Evolutionary conservation across 352 stramenopile genomes (phyloP).

Genomic region (Pythium phragmiticola): DNA sequence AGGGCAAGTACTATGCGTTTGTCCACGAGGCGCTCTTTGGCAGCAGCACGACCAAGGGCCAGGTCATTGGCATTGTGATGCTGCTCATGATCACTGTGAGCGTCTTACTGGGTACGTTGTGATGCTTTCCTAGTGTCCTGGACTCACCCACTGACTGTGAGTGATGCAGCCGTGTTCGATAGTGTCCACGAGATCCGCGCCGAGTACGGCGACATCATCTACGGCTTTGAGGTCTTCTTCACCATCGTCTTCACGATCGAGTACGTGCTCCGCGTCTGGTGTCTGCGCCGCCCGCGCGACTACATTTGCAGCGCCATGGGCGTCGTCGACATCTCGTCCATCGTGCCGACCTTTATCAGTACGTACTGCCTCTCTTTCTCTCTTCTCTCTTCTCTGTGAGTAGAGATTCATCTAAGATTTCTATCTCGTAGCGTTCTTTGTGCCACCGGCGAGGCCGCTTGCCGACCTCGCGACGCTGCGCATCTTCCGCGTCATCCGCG

Average conservation of each 20-base stretch:
- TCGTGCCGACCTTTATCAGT: slow-evolving; percentile 74
- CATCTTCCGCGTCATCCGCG: slow-evolving; percentile 77
- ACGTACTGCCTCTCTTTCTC: slow-evolving; percentile 10
- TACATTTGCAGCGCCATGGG: slow-evolving; percentile 50
- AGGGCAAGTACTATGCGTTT: slow-evolving; percentile 44
- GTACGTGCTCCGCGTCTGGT: slow-evolving; percentile 65
- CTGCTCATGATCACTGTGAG: slow-evolving; percentile 74
- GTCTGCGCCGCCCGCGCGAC: slow-evolving; percentile 45
- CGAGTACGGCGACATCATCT: slow-evolving; percentile 58
- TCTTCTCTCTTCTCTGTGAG: not conserved
- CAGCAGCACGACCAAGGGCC: slow-evolving; percentile 55
- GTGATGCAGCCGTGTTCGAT: slow-evolving; percentile 54
- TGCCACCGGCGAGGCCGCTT: slow-evolving; percentile 59
- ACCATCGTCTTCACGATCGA: slow-evolving; percentile 79
- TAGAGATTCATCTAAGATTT: not conserved
- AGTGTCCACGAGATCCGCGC: slow-evolving; percentile 60
- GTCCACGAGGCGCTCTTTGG: slow-evolving; percentile 73
- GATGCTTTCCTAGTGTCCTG: too few species aligned
- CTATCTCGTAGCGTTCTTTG: slow-evolving; percentile 55
- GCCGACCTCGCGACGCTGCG: slow-evolving; percentile 69
- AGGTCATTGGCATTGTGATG: slow-evolving; percentile 55
- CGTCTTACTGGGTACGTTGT: slow-evolving; percentile 48
- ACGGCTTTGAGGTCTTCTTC: slow-evolving; percentile 74
- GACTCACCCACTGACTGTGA: slow-evolving; percentile 17
- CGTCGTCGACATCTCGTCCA: slow-evolving; percentile 77